Percentiles rank a stretch among this genome's conserved stretches.
Conservation (phyloP, 1,139 yeast genomes). For the Candida gigantensis region DNA sequence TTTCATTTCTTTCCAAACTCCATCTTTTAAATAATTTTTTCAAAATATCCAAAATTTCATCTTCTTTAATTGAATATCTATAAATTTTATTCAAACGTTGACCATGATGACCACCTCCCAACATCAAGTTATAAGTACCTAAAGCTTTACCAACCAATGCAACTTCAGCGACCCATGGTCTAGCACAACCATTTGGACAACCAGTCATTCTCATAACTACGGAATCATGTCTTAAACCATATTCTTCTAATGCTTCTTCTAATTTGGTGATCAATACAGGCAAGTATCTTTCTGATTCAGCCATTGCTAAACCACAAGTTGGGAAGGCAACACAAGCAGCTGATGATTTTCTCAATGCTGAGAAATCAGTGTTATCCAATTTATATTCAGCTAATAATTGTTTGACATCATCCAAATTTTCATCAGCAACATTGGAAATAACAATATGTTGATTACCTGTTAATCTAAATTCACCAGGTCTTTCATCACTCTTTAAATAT, state of each 20-base stretch:
- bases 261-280: conserved; percentile 81
- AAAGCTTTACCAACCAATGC: conserved; percentile 95
- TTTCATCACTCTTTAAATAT: conserved; percentile 46
- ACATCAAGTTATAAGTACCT: conserved; percentile 89
- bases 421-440: conserved; percentile 71
- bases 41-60: conserved; percentile 74
- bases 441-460: conserved; percentile 96
- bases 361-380: conserved; percentile 80
- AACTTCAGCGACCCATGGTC: conserved; percentile 97
- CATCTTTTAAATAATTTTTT: conserved; percentile 90
- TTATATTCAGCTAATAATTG: conserved; percentile 67
- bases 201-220: conserved; percentile 99
- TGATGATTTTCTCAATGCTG: conserved; percentile 84
- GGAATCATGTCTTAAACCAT: conserved; percentile 92
- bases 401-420: conserved; percentile 64
- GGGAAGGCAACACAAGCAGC: conserved; percentile 99
- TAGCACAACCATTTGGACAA: conserved; percentile 98
- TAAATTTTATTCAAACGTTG: conserved; percentile 89
- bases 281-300: conserved; percentile 93
- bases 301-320: conserved; percentile 98
- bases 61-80: conserved; percentile 87
- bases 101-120: conserved; percentile 97
- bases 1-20: conserved; percentile 87
- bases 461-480: conserved; percentile 82
- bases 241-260: conserved; percentile 83